Conservation (phyloP, 2,329 filamentous ascomycete species). For the Hymenoscyphus salicellus region DNA sequence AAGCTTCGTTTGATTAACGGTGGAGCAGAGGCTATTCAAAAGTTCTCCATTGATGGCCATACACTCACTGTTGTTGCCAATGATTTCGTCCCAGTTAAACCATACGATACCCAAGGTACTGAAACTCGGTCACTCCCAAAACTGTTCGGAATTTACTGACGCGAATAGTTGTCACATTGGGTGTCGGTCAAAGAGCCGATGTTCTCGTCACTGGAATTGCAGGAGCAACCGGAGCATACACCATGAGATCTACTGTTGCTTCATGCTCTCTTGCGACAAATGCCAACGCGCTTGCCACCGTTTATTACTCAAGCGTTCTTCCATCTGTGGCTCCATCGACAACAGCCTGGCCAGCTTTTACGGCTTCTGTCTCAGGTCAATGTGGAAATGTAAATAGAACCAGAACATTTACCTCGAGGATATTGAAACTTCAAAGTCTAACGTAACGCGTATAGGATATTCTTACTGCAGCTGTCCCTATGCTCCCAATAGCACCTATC, state of each 20-base stretch:
- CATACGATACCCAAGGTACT: conserved; percentile 52
- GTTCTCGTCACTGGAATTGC: conserved; percentile 48
- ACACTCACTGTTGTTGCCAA: conserved; percentile 64
- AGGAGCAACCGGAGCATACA: conserved; percentile 15
- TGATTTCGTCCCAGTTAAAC: conserved; percentile 55
- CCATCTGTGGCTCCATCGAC: not conserved
- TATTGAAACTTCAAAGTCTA: too few species aligned
- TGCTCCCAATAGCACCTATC: conserved; percentile 23
- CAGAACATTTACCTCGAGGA: too few species aligned
- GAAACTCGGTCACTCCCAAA: too few species aligned
- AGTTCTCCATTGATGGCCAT: conserved; percentile 46
- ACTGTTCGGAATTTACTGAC: not conserved
- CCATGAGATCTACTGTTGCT: conserved; percentile 46
- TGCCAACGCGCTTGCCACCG: conserved; percentile 17
- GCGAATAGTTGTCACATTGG: conserved; percentile 50
- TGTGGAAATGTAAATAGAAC: not conserved
- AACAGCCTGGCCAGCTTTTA: not conserved
- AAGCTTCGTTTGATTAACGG: conserved; percentile 48
- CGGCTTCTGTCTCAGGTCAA: not conserved
- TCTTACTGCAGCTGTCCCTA: conserved; percentile 24
- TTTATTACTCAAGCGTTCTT: not conserved
- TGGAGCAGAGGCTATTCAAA: conserved; percentile 44
- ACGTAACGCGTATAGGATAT: not conserved
- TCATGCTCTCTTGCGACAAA: conserved; percentile 5
- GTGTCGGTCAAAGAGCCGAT: conserved; percentile 47